Base-by-base conservation (phyloP, 2,329 filamentous ascomycete species). In the Trichoderma sp. region DNA sequence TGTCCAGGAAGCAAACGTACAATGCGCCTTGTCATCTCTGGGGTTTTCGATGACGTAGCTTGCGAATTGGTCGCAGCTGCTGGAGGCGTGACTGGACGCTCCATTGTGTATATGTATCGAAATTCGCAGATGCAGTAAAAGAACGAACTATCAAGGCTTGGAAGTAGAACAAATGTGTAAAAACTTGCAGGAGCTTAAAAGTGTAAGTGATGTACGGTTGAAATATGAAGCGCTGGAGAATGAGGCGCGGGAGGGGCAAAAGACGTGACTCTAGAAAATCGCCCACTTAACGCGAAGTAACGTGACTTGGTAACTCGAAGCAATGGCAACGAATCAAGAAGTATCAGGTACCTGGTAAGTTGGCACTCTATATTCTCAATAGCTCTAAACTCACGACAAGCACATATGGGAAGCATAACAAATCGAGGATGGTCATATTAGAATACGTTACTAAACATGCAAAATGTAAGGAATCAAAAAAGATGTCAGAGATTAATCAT, bases 1-100 rank as follows among this genome's bases (percentile, higher is more conserved):
- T 11, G 39, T 47, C 4, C 6, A 3, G n/a, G 32, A 24, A 4
- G 15, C 24, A 30, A 6, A 77, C 86, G 77, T 78, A 89, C 88
- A 72, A 89, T 89, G 76, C 86, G 84, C 73, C 86, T 83, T 21
- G 84, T 86, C 12, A 86, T 83, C 74, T 87, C 87, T 6, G 88
- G 87, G 0, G 87, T 89, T 4, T 83, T 86, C 36, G 87, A 86
- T 32, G 86, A 85, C 36, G 77, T 74, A 53, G 77, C 77, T 7
- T 77, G 78, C 21, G 78, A 79, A 61, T 77, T 77, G 71, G 68
- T 79, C 70, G 80, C 73, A 21, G 75, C 75, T 69, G 78, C 76
- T 51, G 85, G 84, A 70, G 86, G 86, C 71, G 86, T 88, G 14
- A 79, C 78, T 30, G 84, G 80, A 12, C 83, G 83, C 60, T 85